A percentile compares a stretch with the other conserved stretches of the same genome.
Evolutionary conservation across 345 rosid species (phyloP).

Genomic region (Triadica sebifera): DNA sequence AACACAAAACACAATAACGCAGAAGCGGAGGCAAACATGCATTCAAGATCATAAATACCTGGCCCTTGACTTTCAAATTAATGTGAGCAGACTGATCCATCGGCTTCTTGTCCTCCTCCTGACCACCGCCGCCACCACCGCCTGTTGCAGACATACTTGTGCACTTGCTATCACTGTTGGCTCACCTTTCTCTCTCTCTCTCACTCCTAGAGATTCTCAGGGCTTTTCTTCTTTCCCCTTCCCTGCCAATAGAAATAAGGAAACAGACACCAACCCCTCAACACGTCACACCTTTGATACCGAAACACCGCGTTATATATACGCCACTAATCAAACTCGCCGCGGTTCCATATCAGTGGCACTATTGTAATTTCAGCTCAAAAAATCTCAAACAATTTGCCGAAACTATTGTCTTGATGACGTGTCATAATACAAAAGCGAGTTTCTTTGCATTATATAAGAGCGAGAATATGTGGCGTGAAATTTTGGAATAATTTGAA

Average conservation of each 20-base stretch:
- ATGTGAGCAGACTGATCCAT: conserved; percentile 51
- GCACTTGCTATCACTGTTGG: neutral
- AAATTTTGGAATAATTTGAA: neutral
- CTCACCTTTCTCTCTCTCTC: neutral
- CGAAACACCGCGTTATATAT: conserved; percentile 2
- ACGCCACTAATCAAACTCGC: conserved; percentile 14
- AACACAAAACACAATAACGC: neutral
- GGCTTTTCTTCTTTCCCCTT: neutral
- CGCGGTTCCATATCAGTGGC: neutral
- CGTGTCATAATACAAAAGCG: neutral
- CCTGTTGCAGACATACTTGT: conserved; percentile 42
- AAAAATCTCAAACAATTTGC: neutral
- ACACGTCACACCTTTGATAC: neutral
- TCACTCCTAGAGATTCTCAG: neutral
- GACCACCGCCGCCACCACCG: conserved; percentile 18
- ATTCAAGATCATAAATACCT: conserved; percentile 30
- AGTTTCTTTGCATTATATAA: no score
- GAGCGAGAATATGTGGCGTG: neutral
- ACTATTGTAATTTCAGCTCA: neutral
- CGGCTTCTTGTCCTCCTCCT: conserved; percentile 73
- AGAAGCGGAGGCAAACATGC: neutral
- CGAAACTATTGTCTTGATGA: neutral
- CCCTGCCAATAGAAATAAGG: neutral
- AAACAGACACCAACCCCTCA: no score
- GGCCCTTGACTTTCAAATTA: conserved; percentile 79